Conservation (phyloP, 495 filamentous ascomycete species). For the Immersiella caudata region DNA sequence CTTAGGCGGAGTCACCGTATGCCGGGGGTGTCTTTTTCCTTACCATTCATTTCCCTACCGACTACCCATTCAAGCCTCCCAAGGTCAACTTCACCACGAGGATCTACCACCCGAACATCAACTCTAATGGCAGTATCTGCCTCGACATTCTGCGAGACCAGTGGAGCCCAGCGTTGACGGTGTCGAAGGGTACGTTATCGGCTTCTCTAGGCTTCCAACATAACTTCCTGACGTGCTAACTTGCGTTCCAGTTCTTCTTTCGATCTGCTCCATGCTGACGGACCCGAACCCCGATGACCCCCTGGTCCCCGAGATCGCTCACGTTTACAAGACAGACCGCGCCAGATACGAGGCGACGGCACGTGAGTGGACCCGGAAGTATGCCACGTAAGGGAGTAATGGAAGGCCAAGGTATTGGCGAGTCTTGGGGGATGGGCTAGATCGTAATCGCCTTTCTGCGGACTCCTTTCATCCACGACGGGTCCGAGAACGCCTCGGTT, state of each 20-base stretch:
- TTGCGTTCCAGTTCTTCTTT: slow-evolving; percentile 73
- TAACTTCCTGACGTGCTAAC: slow-evolving; percentile 4
- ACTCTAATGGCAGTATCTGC: slow-evolving; percentile 99
- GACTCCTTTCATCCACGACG: not conserved
- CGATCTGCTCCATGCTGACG: slow-evolving; percentile 99
- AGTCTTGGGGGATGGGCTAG: slow-evolving; percentile 17
- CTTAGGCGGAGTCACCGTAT: slow-evolving; percentile 89
- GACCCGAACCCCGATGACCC: slow-evolving; percentile 99
- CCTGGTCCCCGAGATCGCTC: slow-evolving; percentile 96
- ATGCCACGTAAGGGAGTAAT: slow-evolving; percentile 68
- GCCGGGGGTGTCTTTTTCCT: slow-evolving; percentile 98
- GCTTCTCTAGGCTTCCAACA: not conserved
- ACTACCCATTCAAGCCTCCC: slow-evolving; percentile 99
- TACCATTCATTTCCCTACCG: slow-evolving; percentile 97
- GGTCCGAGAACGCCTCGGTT: not conserved
- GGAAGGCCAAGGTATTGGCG: slow-evolving; percentile 9
- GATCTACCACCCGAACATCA: slow-evolving; percentile 99
- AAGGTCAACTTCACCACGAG: slow-evolving; percentile 99
- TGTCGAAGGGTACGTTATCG: slow-evolving; percentile 81
- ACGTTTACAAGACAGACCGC: slow-evolving; percentile 99
- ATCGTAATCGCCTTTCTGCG: slow-evolving; percentile 17
- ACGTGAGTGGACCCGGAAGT: slow-evolving; percentile 98
- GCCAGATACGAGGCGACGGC: slow-evolving; percentile 94
- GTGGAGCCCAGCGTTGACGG: slow-evolving; percentile 98
- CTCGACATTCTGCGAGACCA: slow-evolving; percentile 97